phyloP scores from a whole-genome alignment of 306 rosid genomes.

The Astragalus membranaceus region DNA sequence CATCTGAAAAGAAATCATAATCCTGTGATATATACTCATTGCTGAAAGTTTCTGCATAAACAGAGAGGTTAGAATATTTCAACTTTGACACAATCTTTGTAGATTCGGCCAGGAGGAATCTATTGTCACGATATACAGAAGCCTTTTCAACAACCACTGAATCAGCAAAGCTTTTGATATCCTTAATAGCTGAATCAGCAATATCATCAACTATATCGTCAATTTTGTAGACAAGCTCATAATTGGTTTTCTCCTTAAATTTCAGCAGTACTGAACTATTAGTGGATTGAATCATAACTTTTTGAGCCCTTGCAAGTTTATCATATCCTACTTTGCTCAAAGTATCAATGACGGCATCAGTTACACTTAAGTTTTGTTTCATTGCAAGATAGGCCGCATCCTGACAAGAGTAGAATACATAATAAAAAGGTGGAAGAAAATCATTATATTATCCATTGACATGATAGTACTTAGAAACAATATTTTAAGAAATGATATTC shows the following conservation, averaged over 20 bases:
- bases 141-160: conserved; percentile 57
- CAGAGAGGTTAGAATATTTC: conserved; percentile 42
- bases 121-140: conserved; percentile 27
- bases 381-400: conserved; percentile 67
- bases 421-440: neutral
- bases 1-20: conserved; percentile 83
- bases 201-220: conserved; percentile 38
- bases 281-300: conserved; percentile 71
- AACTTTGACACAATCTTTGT: conserved; percentile 41
- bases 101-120: neutral
- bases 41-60: conserved; percentile 63
- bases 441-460: neutral
- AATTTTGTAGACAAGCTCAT: conserved; percentile 63
- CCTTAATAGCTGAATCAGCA: conserved; percentile 28
- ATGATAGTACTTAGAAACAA: neutral
- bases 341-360: conserved; percentile 41
- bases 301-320: conserved; percentile 25
- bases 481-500: no score
- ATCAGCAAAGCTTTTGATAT: conserved; percentile 58
- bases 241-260: conserved; percentile 45
- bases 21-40: conserved; percentile 82
- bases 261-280: conserved; percentile 57
- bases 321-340: conserved; percentile 58
- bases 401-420: conserved; percentile 38
- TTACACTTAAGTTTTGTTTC: conserved; percentile 38